phyloP scores from a whole-genome alignment of 2,329 filamentous ascomycete genomes.

The Fusarium sp. region DNA sequence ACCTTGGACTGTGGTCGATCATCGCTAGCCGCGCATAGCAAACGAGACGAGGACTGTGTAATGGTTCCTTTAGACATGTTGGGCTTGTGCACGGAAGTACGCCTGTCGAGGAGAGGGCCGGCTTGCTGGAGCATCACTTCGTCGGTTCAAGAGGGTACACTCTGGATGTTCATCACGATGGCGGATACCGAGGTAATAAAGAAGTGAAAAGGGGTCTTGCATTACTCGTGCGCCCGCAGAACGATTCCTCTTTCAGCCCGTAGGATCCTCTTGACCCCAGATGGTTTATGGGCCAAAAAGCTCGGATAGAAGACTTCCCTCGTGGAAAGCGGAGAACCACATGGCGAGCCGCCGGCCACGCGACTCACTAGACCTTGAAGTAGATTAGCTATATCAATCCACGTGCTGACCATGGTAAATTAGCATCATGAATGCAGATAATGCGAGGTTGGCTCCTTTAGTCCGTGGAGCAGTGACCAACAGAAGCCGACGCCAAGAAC shows the following conservation, averaged over 20 bases:
- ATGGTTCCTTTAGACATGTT: slow-evolving; percentile 40
- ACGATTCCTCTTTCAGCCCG: slow-evolving; percentile 22
- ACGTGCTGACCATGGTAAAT: slow-evolving; percentile 23
- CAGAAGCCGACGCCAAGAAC: background rate
- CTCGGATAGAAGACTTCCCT: slow-evolving; percentile 5
- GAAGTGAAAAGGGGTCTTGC: slow-evolving; percentile 27
- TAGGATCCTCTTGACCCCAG: slow-evolving; percentile 7
- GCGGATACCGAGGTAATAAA: slow-evolving; percentile 35
- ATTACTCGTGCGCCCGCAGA: slow-evolving; percentile 37
- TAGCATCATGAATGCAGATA: background rate
- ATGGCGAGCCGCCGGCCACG: slow-evolving; percentile 34
- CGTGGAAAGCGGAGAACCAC: slow-evolving; percentile 36
- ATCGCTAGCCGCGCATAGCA: slow-evolving; percentile 97
- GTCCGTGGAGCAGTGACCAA: slow-evolving; percentile 4
- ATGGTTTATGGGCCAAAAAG: background rate
- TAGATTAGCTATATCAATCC: slow-evolving; percentile 25
- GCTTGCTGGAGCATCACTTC: slow-evolving; percentile 27
- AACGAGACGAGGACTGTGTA: slow-evolving; percentile 87
- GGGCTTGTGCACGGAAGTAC: slow-evolving; percentile 17
- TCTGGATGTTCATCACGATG: slow-evolving; percentile 7
- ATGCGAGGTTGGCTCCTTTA: slow-evolving; percentile 10
- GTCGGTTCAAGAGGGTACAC: background rate
- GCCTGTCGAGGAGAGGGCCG: slow-evolving; percentile 18
- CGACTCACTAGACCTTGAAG: slow-evolving; percentile 35
- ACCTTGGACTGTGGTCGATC: slow-evolving; percentile 95